phyloP scores from a whole-genome alignment of 1,284 basidiomycete genomes.

The Tilletia caries region DNA sequence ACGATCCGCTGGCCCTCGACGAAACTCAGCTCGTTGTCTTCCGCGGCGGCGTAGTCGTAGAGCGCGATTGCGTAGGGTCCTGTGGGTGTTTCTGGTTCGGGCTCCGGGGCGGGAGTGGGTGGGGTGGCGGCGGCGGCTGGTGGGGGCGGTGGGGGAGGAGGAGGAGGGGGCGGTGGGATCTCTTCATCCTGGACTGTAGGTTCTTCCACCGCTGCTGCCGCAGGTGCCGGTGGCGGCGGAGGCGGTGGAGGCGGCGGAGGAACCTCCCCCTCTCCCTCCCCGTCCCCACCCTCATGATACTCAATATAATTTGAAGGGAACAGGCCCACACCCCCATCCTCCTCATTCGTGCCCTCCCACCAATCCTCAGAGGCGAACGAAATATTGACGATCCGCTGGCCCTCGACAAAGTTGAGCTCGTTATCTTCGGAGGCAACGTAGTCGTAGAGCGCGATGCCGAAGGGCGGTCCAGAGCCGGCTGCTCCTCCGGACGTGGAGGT shows the following conservation, averaged over 20 bases:
- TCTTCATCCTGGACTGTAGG: constrained; percentile 17
- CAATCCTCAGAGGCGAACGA: constrained; percentile 51
- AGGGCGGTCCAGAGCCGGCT: constrained; percentile 20
- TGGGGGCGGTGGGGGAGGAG: constrained; percentile 32
- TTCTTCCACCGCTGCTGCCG: constrained; percentile 15
- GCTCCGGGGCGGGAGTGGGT: neutral
- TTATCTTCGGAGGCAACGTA: constrained; percentile 51
- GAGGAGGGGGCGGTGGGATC: constrained; percentile 58
- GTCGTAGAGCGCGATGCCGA: constrained; percentile 45
- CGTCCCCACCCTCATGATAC: constrained; percentile 26
- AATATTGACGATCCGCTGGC: constrained; percentile 37
- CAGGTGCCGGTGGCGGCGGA: constrained; percentile 23
- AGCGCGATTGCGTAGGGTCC: constrained; percentile 40
- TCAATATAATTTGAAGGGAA: constrained; percentile 52
- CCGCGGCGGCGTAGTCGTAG: constrained; percentile 52
- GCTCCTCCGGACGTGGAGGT: constrained; percentile 11
- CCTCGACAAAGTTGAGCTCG: constrained; percentile 45
- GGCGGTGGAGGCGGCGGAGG: constrained; percentile 20
- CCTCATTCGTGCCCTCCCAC: constrained; percentile 46
- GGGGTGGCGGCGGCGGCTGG: constrained; percentile 23
- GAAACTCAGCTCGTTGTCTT: constrained; percentile 50
- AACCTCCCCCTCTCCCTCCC: constrained; percentile 14
- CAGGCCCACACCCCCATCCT: constrained; percentile 42
- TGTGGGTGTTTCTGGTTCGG: constrained; percentile 16
- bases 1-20: constrained; percentile 46